Base-by-base conservation (phyloP, 2,329 filamentous ascomycete species). In the Anisogramma anomala region DNA sequence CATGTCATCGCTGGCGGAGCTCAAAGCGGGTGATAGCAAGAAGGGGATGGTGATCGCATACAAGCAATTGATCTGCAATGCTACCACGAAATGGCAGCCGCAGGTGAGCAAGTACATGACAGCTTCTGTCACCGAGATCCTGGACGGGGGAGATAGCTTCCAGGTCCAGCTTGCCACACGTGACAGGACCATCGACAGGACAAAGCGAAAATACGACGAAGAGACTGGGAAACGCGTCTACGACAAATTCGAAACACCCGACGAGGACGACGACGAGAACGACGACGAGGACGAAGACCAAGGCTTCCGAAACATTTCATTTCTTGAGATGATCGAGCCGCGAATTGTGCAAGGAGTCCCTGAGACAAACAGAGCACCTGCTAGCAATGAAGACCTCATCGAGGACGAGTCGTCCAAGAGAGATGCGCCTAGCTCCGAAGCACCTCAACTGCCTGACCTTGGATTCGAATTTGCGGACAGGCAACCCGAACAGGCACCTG, bases 171-270 rank as follows among this genome's bases (percentile, higher is more conserved):
- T 94, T 3, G 84, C 86, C 2, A 70, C 71, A 47, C 73, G 83
- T 20, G 83, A 93, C 53, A 65, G 80, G 35, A 60, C 70, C 10
- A 59, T 69, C 4, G 69, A 73, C 40, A 56, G 66, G 45, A 72
- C 69, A 39, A 65, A 77, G 48, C 79, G 73, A 52, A 57, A 62
- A 14, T 78, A 77, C 49, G 78, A 89, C 50, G 69, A 77, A 9
- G 61, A 71, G 28, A 79, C 82, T 0, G 86, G 85, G 0, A 68
- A 82, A 47, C 72, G 85, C 8, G 60, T 85, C 8, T 94, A 89
- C 51, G 77, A 72, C 47, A 83, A 79, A 43, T 91, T 93, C 49
- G 85, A 93, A 52, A 77, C 78, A 50, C 80, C 81, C 0, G 73
- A 74, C 9, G 64, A 74, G 6, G 71, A 77, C 6, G 74, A 76